Conservation (phyloP, 805 yeast genomes). For the Nakazawaea peltata region DNA sequence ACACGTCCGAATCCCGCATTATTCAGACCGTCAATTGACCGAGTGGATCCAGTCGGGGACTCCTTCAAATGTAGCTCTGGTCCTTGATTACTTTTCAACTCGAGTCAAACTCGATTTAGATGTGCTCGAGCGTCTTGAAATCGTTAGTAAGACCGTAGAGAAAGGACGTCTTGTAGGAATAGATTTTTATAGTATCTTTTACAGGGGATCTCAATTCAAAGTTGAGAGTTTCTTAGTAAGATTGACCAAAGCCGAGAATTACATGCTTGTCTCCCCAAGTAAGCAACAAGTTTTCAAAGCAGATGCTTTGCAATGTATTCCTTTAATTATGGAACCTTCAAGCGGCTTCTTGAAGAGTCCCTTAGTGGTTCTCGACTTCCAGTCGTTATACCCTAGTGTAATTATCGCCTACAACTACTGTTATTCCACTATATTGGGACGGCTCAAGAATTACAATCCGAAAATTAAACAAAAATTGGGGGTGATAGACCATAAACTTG, state of each 20-base stretch:
- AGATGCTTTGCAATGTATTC: constrained; percentile 79
- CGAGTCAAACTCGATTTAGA: constrained; percentile 35
- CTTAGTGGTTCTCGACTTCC: constrained; percentile 83
- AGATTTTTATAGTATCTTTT: constrained; percentile 80
- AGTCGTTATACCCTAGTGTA: constrained; percentile 88
- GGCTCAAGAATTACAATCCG: constrained; percentile 44
- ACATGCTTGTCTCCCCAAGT: constrained; percentile 68
- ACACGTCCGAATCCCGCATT: constrained; percentile 63
- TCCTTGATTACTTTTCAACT: constrained; percentile 36
- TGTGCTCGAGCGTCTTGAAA: constrained; percentile 53
- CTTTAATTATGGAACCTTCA: constrained; percentile 88
- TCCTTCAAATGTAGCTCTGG: constrained; percentile 21
- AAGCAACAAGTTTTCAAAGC: constrained; percentile 76
- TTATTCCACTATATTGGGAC: constrained; percentile 64
- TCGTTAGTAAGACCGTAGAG: constrained; percentile 66
- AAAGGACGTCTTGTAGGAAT: constrained; percentile 82
- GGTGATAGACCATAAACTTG: constrained; percentile 38
- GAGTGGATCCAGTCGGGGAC: constrained; percentile 28
- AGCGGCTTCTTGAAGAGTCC: constrained; percentile 85
- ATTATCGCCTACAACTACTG: constrained; percentile 89
- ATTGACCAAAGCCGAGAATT: constrained; percentile 69
- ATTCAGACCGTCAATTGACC: constrained; percentile 39
- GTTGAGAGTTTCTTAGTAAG: constrained; percentile 81
- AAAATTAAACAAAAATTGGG: constrained; percentile 42
- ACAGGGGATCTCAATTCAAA: constrained; percentile 89